Conservation (phyloP, 345 rosid genomes). For the Brassica incana region DNA sequence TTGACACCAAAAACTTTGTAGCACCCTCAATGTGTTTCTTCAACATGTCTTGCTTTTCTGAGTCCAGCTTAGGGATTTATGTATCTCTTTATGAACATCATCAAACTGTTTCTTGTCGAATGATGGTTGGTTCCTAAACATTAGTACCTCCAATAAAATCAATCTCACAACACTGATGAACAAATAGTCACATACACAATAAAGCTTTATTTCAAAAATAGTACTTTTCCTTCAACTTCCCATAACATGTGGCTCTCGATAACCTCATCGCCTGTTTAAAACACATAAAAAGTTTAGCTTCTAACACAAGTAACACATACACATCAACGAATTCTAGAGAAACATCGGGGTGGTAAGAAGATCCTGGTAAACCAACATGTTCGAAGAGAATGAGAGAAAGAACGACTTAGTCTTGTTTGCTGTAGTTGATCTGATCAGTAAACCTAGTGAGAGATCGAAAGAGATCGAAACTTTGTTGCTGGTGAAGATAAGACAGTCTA, state of each 20-base stretch:
- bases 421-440: not conserved
- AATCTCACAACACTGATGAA: slow-evolving; percentile 59
- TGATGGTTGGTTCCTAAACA: slow-evolving; percentile 86
- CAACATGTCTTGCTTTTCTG: slow-evolving; percentile 57
- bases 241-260: slow-evolving; percentile 59
- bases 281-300: not conserved
- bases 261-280: slow-evolving; percentile 69
- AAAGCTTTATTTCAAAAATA: not conserved
- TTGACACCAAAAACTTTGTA: slow-evolving; percentile 67
- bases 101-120: slow-evolving; percentile 76
- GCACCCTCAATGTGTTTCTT: slow-evolving; percentile 85
- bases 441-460: not conserved
- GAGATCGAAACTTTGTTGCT: not conserved
- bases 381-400: slow-evolving; percentile 11
- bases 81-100: slow-evolving; percentile 61
- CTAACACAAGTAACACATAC: not conserved
- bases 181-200: not conserved
- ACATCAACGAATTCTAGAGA: not conserved
- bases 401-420: not conserved
- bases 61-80: slow-evolving; percentile 65
- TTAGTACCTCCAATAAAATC: not conserved
- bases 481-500: not conserved
- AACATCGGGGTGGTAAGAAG: slow-evolving; percentile 40
- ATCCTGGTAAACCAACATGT: slow-evolving; percentile 82
- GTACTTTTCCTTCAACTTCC: slow-evolving; percentile 93